A percentile compares a stretch with the other conserved stretches of the same genome.
Evolutionary conservation across 2,329 filamentous ascomycete species (phyloP).

Genomic region (Trichoderma afroharzianum): DNA sequence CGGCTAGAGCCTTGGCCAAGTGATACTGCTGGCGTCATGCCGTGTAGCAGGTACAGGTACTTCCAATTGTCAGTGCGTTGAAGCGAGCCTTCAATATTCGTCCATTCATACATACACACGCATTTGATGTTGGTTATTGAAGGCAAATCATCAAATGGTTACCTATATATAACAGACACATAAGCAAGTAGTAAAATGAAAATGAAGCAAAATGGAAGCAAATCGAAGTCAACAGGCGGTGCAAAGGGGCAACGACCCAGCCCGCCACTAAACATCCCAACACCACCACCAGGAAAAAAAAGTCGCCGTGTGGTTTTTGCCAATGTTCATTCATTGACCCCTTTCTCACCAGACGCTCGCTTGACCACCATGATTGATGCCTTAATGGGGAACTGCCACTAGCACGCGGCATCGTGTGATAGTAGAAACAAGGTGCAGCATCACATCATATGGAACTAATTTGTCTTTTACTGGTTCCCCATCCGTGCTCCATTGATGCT

Average conservation of each 20-base stretch:
- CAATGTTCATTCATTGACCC: neutral
- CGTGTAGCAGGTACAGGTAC: neutral
- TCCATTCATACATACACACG: too few relatives aligned
- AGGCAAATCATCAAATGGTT: neutral
- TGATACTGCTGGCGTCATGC: slow-evolving; percentile 11
- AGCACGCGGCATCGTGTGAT: neutral
- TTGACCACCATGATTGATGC: neutral
- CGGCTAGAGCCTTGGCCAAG: slow-evolving; percentile 1
- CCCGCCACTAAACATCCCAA: neutral
- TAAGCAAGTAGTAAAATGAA: neutral
- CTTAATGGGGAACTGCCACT: neutral
- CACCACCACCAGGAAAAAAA: neutral
- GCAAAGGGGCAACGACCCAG: neutral
- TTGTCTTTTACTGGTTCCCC: neutral
- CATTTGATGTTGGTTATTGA: neutral
- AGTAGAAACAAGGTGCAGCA: neutral
- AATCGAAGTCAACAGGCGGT: neutral
- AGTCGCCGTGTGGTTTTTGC: neutral
- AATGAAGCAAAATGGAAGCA: neutral
- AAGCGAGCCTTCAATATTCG: too few relatives aligned
- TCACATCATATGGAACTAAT: neutral
- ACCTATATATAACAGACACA: neutral
- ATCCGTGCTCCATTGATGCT: neutral
- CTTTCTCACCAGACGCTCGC: neutral
- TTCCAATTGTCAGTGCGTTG: neutral